Base-by-base conservation (phyloP, 805 yeast species). In the Yarrowia sp. region DNA sequence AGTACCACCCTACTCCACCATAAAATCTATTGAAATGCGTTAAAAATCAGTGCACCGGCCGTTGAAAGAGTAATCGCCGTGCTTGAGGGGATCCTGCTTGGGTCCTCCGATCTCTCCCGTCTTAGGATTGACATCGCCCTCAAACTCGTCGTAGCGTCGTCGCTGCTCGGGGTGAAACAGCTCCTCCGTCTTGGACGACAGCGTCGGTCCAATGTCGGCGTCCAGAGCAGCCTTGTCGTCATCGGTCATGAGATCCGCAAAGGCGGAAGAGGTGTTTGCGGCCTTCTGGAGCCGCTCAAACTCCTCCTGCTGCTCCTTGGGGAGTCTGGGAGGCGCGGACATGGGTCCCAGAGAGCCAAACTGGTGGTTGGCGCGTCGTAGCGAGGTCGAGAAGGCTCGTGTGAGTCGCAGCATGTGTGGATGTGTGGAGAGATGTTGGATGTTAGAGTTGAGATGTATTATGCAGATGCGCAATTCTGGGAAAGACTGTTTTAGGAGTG, bases 21-120 rank as follows among this genome's bases (percentile, higher is more conserved):
- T n/a, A n/a, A n/a, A n/a, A n/a, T n/a, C n/a, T n/a, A n/a, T n/a
- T n/a, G n/a, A n/a, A n/a, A n/a, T 16, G 9, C 27, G 22, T 14
- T 74, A 94, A 70, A 94, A 94, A 72, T 94, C 99, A 1, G 98
- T 93, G 29, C 90, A 97, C 71, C 98, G 83, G 0, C 99, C 99
- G 70, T 94, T 93, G 73, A 87, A 94, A 8, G 97, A 86, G 83
- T 96, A 94, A 69, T 92, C 98, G 16, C 91, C 91, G 68, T 90
- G 93, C 68, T 85, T 84, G 66, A 90, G 79, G 0, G 99, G 99
- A 70, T 94, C 97, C 73, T 94, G 98, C 70, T 94, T 94, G 24
- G 99, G 99, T 0, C 99, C 99, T 51, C 97, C 97, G 21, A 87
- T 79, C 74, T 94, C 99, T 3, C 99, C 99, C 0, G 99, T 94